Evolutionary conservation across 176 grass and related monocot genomes (phyloP).

Genomic region (Calamus simplicifolius): DNA sequence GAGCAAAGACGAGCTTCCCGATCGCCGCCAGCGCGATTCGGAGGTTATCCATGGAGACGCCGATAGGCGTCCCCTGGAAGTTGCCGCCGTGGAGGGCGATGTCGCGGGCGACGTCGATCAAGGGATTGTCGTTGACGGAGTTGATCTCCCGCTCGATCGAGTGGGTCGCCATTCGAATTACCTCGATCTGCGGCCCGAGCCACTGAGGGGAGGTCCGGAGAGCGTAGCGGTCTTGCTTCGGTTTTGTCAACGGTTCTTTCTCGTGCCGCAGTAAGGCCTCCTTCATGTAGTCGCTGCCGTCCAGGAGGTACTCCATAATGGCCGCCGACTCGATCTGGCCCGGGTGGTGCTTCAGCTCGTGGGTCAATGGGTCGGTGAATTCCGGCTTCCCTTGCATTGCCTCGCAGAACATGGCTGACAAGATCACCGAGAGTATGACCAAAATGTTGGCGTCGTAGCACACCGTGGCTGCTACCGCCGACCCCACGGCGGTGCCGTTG

Average conservation of each 20-base stretch:
- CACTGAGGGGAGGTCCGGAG: conserved; percentile 15
- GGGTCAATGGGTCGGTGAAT: conserved; percentile 18
- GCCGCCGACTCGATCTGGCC: conserved; percentile 21
- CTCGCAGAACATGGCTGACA: conserved; percentile 24
- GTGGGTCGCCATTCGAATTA: conserved; percentile 8
- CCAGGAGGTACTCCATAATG: conserved; percentile 13
- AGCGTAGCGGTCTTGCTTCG: conserved; percentile 19
- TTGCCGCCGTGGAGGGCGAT: conserved; percentile 20
- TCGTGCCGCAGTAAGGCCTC: conserved; percentile 10
- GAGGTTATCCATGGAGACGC: conserved; percentile 25
- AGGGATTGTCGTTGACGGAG: conserved; percentile 95
- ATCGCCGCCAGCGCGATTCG: conserved; percentile 10
- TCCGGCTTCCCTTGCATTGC: conserved; percentile 19
- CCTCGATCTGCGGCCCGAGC: conserved; percentile 19
- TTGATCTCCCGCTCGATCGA: conserved; percentile 98
- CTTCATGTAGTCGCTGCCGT: conserved; percentile 19
- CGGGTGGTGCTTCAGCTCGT: conserved; percentile 20
- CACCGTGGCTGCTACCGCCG: conserved; percentile 17
- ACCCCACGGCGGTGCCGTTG: conserved; percentile 16
- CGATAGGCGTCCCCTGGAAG: conserved; percentile 26
- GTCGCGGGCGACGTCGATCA: conserved; percentile 72
- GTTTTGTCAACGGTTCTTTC: conserved; percentile 5
- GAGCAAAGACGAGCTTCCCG: conserved; percentile 21
- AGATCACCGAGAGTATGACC: conserved; percentile 9
- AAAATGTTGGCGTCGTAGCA: conserved; percentile 20